Conservation (phyloP, 2,329 filamentous ascomycete genomes). For the Huntiella abstrusa region DNA sequence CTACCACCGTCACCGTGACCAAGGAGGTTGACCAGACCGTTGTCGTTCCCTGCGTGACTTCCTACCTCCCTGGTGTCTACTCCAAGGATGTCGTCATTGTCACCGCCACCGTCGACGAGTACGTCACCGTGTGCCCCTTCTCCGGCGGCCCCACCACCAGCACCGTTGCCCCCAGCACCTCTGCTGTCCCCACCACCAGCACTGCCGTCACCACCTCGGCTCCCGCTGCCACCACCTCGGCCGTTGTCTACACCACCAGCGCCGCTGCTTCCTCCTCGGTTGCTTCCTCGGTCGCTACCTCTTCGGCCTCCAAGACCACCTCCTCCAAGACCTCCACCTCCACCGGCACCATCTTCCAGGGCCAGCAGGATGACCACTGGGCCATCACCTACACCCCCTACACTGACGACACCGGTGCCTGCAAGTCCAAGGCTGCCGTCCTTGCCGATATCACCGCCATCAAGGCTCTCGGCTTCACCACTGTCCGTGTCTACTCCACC, state of each 20-base stretch:
- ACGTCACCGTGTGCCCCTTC: constrained; percentile 53
- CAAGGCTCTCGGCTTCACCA: constrained; percentile 45
- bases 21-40: constrained; percentile 31
- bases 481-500: constrained; percentile 72
- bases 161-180: constrained; percentile 16
- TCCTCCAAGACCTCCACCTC: constrained; percentile 11
- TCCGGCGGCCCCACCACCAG: constrained; percentile 15
- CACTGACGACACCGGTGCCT: constrained; percentile 32
- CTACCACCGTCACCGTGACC: constrained; percentile 42
- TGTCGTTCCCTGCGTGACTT: constrained; percentile 46
- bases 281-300: constrained; percentile 4
- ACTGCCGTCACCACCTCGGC: constrained; percentile 16
- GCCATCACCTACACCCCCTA: constrained; percentile 72
- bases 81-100: constrained; percentile 46
- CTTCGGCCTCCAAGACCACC: constrained; percentile 15
- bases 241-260: not conserved
- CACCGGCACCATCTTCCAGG: constrained; percentile 17
- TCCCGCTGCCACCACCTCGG: constrained; percentile 11
- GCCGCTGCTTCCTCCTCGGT: not conserved
- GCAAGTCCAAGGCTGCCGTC: constrained; percentile 45
- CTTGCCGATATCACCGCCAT: constrained; percentile 41
- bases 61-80: constrained; percentile 53
- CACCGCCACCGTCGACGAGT: constrained; percentile 49
- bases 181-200: constrained; percentile 15
- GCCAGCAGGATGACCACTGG: constrained; percentile 36